Percentiles rank a stretch among this genome's conserved stretches.
Conservation (phyloP, 176 grass and related monocot genomes). For the Olyra latifolia region DNA sequence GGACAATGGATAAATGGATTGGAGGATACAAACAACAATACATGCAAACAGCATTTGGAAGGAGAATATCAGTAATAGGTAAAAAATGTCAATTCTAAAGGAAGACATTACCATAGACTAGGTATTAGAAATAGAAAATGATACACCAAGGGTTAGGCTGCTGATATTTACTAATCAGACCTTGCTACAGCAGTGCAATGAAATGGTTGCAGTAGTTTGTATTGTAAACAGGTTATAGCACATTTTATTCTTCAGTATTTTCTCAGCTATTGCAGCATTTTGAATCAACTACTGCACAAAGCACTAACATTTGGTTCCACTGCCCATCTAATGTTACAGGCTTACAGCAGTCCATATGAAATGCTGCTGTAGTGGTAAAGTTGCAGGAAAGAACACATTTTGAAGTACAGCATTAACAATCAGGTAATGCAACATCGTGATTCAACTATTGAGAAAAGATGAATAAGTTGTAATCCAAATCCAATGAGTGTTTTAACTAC, state of each 20-base stretch:
- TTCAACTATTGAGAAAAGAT: neutral
- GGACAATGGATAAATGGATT: neutral
- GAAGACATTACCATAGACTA: neutral
- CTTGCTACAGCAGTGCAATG: neutral
- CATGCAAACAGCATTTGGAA: slow-evolving; percentile 20
- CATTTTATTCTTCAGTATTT: neutral
- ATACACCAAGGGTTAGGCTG: neutral
- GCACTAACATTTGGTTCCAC: neutral
- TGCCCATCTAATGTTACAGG: neutral
- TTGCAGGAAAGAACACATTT: slow-evolving; percentile 9
- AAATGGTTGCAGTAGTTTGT: neutral
- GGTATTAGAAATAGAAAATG: neutral
- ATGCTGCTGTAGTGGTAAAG: neutral
- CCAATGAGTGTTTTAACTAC: neutral
- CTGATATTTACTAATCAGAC: neutral
- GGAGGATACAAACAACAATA: neutral
- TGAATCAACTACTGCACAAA: neutral
- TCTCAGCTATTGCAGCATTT: neutral
- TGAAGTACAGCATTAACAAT: neutral
- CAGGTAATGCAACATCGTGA: slow-evolving; percentile 7
- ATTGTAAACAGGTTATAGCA: neutral
- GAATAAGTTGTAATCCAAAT: neutral
- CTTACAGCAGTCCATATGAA: slow-evolving; percentile 14
- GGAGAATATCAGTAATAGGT: neutral
- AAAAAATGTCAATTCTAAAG: neutral